Percentiles rank a stretch among this genome's conserved stretches.
Conservation (phyloP, 805 yeast species). For the Zygosaccharomyces lentus region DNA sequence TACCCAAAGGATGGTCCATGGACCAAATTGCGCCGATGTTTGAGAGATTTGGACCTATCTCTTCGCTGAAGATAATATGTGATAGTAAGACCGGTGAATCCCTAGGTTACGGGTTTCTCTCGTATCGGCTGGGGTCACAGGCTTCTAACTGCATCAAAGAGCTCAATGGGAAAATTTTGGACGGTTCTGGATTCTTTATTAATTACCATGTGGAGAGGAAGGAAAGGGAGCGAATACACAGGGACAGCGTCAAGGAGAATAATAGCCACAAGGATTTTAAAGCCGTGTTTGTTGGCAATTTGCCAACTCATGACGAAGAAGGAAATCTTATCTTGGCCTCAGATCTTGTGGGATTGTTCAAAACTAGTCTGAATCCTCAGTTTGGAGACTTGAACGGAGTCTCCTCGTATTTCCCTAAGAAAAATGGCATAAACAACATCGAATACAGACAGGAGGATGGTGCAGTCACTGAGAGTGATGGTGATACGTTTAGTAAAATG, state of each 20-base stretch:
- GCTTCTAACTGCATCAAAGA: conserved; percentile 59
- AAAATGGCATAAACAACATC: conserved; percentile 14
- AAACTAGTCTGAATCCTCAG: conserved; percentile 39
- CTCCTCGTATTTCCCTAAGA: conserved; percentile 32
- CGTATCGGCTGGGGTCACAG: conserved; percentile 51
- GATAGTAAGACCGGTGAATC: conserved; percentile 40
- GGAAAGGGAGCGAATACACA: conserved; percentile 46
- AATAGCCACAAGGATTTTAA: conserved; percentile 45
- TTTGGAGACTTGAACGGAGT: conserved; percentile 19
- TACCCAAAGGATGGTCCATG: conserved; percentile 38
- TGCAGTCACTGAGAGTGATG: conserved; percentile 1
- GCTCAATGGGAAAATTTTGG: conserved; percentile 42
- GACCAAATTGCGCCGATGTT: conserved; percentile 39
- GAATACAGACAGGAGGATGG: conserved; percentile 8
- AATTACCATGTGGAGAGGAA: conserved; percentile 63
- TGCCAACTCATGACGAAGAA: conserved; percentile 41
- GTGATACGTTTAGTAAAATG: conserved; percentile 1
- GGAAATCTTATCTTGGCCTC: conserved; percentile 26
- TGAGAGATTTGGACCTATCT: conserved; percentile 40
- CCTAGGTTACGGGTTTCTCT: conserved; percentile 62
- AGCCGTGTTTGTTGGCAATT: conserved; percentile 51
- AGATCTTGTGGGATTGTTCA: conserved; percentile 39
- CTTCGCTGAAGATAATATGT: conserved; percentile 45
- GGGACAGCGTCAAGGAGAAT: conserved; percentile 38
- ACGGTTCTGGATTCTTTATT: conserved; percentile 40